Evolutionary conservation across 306 rosid species (phyloP).

Genomic region (Trichosanthes cucumerina): DNA sequence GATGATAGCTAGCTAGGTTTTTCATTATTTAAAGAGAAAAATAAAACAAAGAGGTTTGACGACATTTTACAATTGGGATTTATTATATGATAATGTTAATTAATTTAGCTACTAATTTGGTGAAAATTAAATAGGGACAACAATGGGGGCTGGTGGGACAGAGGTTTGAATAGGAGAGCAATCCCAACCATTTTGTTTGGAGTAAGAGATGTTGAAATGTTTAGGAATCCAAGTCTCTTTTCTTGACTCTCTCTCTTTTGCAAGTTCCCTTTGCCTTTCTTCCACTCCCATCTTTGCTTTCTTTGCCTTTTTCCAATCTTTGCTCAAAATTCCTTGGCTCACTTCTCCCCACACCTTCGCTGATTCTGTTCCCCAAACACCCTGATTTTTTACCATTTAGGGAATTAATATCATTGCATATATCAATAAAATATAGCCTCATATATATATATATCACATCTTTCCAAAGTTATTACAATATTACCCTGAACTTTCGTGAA

Average conservation of each 20-base stretch:
- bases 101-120: no score
- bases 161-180: conserved; percentile 42
- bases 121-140: conserved; percentile 19
- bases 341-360: conserved; percentile 55
- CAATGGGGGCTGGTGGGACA: conserved; percentile 55
- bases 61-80: background rate
- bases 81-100: background rate
- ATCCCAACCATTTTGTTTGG: conserved; percentile 62
- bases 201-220: conserved; percentile 44
- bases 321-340: conserved; percentile 44
- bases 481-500: no score
- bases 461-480: no score
- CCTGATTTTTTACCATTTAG: conserved; percentile 14
- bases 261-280: conserved; percentile 52
- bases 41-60: background rate
- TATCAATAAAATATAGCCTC: no score
- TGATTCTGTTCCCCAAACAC: conserved; percentile 62
- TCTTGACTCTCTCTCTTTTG: conserved; percentile 45
- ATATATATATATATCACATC: no score
- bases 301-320: conserved; percentile 70
- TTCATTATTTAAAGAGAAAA: no score
- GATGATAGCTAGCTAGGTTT: background rate
- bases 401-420: background rate
- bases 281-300: conserved; percentile 63
- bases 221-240: conserved; percentile 62